Evolutionary conservation across 1,284 basidiomycete species (phyloP).

Genomic region (Coniferiporia sulphurascens): DNA sequence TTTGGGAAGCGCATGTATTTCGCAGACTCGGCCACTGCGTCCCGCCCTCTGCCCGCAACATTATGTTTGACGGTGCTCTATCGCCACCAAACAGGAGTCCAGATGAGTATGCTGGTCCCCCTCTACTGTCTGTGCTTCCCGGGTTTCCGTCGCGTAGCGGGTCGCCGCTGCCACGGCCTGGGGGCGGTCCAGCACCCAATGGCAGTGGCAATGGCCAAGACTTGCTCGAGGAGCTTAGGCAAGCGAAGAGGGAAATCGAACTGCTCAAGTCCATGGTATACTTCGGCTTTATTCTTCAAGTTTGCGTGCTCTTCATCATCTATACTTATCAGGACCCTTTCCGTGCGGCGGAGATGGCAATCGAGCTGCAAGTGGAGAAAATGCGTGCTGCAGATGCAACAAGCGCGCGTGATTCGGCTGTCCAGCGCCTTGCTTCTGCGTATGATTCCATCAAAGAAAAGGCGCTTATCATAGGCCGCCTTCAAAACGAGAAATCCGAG

Average conservation of each 20-base stretch:
- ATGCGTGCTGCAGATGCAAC: slow-evolving; percentile 54
- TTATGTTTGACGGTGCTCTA: slow-evolving; percentile 7
- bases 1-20: too few species aligned
- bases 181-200: neutral
- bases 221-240: slow-evolving; percentile 15
- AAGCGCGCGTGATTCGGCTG: slow-evolving; percentile 58
- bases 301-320: slow-evolving; percentile 21
- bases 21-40: too few species aligned
- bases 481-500: slow-evolving; percentile 39
- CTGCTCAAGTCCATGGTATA: slow-evolving; percentile 20
- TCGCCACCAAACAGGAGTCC: slow-evolving; percentile 1
- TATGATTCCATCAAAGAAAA: slow-evolving; percentile 60
- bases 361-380: slow-evolving; percentile 53
- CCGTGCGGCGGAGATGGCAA: slow-evolving; percentile 33
- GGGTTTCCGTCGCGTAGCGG: slow-evolving; percentile 7
- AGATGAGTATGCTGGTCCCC: slow-evolving; percentile 1
- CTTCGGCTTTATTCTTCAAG: slow-evolving; percentile 19
- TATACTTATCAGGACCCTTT: slow-evolving; percentile 25
- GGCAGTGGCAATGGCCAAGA: neutral
- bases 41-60: neutral
- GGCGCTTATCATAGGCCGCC: slow-evolving; percentile 41
- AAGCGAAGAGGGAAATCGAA: slow-evolving; percentile 19
- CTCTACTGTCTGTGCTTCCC: slow-evolving; percentile 2
- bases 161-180: slow-evolving; percentile 6
- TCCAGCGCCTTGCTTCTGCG: slow-evolving; percentile 55